A percentile compares a stretch with the other conserved stretches of the same genome.
These are phyloP conservation scores for Meyerozyma guilliermondii DNA, from an alignment of 1,139 yeast genomes.

Conservation along the genomic window DNA sequence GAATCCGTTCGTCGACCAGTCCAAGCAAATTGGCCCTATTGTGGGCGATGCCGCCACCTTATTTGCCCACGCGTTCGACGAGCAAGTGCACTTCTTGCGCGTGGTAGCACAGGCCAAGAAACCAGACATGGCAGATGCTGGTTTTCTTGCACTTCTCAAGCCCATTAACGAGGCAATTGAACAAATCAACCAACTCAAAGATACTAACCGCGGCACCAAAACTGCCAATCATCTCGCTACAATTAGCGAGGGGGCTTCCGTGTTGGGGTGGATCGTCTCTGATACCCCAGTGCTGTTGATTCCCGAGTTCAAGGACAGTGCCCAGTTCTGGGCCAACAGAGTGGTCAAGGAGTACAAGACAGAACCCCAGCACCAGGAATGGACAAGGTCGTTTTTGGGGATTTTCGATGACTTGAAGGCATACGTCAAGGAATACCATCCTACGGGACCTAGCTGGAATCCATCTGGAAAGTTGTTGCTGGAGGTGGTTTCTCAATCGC, in stretches of 20 bases:
- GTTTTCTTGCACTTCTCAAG: slow-evolving; percentile 50
- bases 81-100: slow-evolving; percentile 53
- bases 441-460: slow-evolving; percentile 83
- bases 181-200: slow-evolving; percentile 61
- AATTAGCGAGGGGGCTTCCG: slow-evolving; percentile 84
- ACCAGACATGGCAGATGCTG: slow-evolving; percentile 55
- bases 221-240: slow-evolving; percentile 72
- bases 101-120: slow-evolving; percentile 59
- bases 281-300: slow-evolving; percentile 68
- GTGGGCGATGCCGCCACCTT: slow-evolving; percentile 57
- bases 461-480: slow-evolving; percentile 43
- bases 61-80: slow-evolving; percentile 55
- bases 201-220: slow-evolving; percentile 63
- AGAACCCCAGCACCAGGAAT: slow-evolving; percentile 62
- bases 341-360: slow-evolving; percentile 80
- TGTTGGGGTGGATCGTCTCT: slow-evolving; percentile 84
- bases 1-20: slow-evolving; percentile 54
- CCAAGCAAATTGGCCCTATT: slow-evolving; percentile 57
- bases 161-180: slow-evolving; percentile 66
- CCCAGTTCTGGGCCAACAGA: slow-evolving; percentile 92
- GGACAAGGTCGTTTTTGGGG: slow-evolving; percentile 67
- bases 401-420: slow-evolving; percentile 65
- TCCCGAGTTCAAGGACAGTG: slow-evolving; percentile 83
- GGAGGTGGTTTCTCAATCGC: slow-evolving; percentile 19
- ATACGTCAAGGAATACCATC: slow-evolving; percentile 72